phyloP scores from a whole-genome alignment of 2,329 filamentous ascomycete genomes.

The Ophiosphaerella korrae region DNA sequence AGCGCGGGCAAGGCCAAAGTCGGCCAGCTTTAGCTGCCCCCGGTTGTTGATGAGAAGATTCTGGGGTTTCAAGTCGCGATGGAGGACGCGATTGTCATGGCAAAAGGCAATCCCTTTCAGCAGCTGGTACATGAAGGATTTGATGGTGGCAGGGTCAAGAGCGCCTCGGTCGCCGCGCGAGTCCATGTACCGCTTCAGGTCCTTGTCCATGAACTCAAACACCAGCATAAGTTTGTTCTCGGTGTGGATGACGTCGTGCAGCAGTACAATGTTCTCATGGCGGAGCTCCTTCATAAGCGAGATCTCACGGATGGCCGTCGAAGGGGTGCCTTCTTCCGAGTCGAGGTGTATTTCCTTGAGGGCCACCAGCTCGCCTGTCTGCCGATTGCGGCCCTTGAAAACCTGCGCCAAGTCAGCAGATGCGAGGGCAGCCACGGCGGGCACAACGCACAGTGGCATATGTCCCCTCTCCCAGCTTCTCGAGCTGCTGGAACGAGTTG shows the following conservation, averaged over 20 bases:
- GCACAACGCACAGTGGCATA: slow-evolving; percentile 82
- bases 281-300: slow-evolving; percentile 99
- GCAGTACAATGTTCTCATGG: slow-evolving; percentile 95
- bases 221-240: slow-evolving; percentile 99
- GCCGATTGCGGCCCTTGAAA: slow-evolving; percentile 96
- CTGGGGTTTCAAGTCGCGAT: slow-evolving; percentile 94
- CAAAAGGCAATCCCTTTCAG: slow-evolving; percentile 96
- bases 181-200: slow-evolving; percentile 99
- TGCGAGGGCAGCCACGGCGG: slow-evolving; percentile 1
- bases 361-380: slow-evolving; percentile 94
- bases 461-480: slow-evolving; percentile 96
- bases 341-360: slow-evolving; percentile 99
- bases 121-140: slow-evolving; percentile 99
- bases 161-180: slow-evolving; percentile 86
- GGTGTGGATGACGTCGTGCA: slow-evolving; percentile 98
- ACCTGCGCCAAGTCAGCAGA: slow-evolving; percentile 64
- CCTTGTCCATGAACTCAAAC: slow-evolving; percentile 98
- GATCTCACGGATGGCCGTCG: slow-evolving; percentile 96
- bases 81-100: slow-evolving; percentile 94
- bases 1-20: slow-evolving; percentile 91
- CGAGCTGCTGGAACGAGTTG: slow-evolving; percentile 98
- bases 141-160: slow-evolving; percentile 87
- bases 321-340: slow-evolving; percentile 96
- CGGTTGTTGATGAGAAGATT: slow-evolving; percentile 95
- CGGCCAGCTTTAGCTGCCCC: slow-evolving; percentile 87